phyloP scores from a whole-genome alignment of 768 basidiomycete genomes.

The Nidularia sp. region DNA sequence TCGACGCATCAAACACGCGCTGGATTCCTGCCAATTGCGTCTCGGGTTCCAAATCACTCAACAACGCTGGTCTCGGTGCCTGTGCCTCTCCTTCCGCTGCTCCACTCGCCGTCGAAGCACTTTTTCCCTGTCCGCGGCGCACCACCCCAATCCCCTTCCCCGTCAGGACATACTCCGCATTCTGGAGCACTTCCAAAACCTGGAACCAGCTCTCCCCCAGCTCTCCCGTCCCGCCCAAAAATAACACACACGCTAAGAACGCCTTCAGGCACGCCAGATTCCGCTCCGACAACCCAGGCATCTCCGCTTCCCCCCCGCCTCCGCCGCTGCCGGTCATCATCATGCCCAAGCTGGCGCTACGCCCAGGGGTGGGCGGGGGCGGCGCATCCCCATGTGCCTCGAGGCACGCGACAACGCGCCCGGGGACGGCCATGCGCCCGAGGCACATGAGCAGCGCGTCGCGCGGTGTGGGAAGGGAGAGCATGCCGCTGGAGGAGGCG shows the following conservation, averaged over 20 bases:
- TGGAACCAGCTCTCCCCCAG: slow-evolving; percentile 92
- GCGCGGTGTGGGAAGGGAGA: slow-evolving; percentile 81
- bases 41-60: slow-evolving; percentile 73
- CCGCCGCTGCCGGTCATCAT: slow-evolving; percentile 26
- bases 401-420: slow-evolving; percentile 81
- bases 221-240: slow-evolving; percentile 64
- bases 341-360: slow-evolving; percentile 47
- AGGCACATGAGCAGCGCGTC: slow-evolving; percentile 91
- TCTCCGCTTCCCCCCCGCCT: slow-evolving; percentile 68
- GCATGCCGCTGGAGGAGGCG: slow-evolving; percentile 84
- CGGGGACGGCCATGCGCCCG: slow-evolving; percentile 90
- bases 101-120: slow-evolving; percentile 13
- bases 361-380: slow-evolving; percentile 29
- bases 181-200: slow-evolving; percentile 87
- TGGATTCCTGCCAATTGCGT: slow-evolving; percentile 73
- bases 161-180: slow-evolving; percentile 88
- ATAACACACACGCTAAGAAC: slow-evolving; percentile 69
- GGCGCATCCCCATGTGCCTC: slow-evolving; percentile 37
- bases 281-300: slow-evolving; percentile 77
- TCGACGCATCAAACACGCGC: slow-evolving; percentile 81
- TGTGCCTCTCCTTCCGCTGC: slow-evolving; percentile 14
- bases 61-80: slow-evolving; percentile 47
- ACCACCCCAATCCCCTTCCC: slow-evolving; percentile 45
- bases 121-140: slow-evolving; percentile 16
- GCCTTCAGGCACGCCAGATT: slow-evolving; percentile 91